Evolutionary conservation across 441 rosid species (phyloP), one percentile per base, ranked within the genome.

Genomic region (Omphalea diandra): DNA sequence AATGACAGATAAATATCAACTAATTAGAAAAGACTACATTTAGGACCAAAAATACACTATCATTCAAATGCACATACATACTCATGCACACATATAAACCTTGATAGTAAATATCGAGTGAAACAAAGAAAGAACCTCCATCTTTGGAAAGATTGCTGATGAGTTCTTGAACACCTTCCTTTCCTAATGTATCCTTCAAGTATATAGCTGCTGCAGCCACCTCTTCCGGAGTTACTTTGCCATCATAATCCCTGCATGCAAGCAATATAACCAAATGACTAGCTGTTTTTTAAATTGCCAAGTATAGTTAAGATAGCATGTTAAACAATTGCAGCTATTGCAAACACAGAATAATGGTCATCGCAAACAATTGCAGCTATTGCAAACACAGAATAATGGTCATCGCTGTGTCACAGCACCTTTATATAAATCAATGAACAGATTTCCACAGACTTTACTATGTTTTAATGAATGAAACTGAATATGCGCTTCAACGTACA

Each of bases 171-270:
- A 92, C 67, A 47, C 98, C 98, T 68, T 90, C 93, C 60, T 85
- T 90, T 58, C 83, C 91, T 36, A 92, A 57, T 58, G 91, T 85
- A 73, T 84, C 87, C 75, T 88, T 92, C 77, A 90, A 78, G 76
- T 85, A 87, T 79, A 81, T 78, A 63, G 98, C 96, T 71, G 97
- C 98, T 72, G 90, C 78, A 15, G 93, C 97, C 40, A 92, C 93
- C 83, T 92, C 98, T 63, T 92, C 98, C 22, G 94, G 84, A 49
- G 89, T 88, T 40, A 92, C 98, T 78, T 92, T 92, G 58, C 98
- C 96, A 68, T 92, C 96, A 73, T 82, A 77, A 77, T 92, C 97
- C 81, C 97, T 91, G 75, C 62, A 69, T 50, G 74, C 20, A 75
- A 41, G 32, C 36, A 52, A 54, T 66, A 64, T 20, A 59, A 49